These are phyloP conservation scores for Pseudocercospora crystallina DNA, from an alignment of 2,329 filamentous ascomycete genomes.

Conservation along the genomic window DNA sequence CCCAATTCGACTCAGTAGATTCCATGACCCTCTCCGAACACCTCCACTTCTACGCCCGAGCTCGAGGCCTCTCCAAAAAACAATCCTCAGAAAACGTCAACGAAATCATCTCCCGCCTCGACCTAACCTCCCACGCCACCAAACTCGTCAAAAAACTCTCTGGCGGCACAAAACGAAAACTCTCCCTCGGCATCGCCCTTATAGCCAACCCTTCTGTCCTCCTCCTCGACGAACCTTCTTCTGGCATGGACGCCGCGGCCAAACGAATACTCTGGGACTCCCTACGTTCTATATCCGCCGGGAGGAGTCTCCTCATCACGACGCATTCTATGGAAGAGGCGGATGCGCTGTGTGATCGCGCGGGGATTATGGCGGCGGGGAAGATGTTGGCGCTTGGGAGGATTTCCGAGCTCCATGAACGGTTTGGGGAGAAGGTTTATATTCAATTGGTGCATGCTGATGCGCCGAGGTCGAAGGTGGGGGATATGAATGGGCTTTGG, in stretches of 20 bases:
- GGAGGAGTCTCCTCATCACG: conserved; percentile 80
- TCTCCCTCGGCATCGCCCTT: conserved; percentile 80
- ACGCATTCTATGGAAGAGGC: conserved; percentile 95
- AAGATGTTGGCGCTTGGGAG: conserved; percentile 80
- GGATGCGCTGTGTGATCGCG: conserved; percentile 75
- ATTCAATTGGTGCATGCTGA: conserved; percentile 73
- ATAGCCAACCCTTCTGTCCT: conserved; percentile 86
- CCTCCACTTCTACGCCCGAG: conserved; percentile 77
- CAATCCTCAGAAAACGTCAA: conserved; percentile 72
- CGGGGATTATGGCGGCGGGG: conserved; percentile 72
- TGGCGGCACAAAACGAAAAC: conserved; percentile 85
- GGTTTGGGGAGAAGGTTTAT: conserved; percentile 67
- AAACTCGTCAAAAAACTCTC: conserved; percentile 76
- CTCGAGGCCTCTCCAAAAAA: conserved; percentile 64
- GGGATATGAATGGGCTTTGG: conserved; percentile 65
- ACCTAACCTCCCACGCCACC: conserved; percentile 65
- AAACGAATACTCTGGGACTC: conserved; percentile 90
- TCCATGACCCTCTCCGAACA: conserved; percentile 85
- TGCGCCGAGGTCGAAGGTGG: conserved; percentile 67
- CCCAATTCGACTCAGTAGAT: conserved; percentile 67
- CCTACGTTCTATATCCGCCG: conserved; percentile 66
- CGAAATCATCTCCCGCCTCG: conserved; percentile 72
- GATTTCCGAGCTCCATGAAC: conserved; percentile 65
- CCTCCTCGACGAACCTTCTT: conserved; percentile 81
- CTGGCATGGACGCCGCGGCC: conserved; percentile 81